phyloP scores from a whole-genome alignment of 2,329 filamentous ascomycete species.

The Claviceps citrina region DNA sequence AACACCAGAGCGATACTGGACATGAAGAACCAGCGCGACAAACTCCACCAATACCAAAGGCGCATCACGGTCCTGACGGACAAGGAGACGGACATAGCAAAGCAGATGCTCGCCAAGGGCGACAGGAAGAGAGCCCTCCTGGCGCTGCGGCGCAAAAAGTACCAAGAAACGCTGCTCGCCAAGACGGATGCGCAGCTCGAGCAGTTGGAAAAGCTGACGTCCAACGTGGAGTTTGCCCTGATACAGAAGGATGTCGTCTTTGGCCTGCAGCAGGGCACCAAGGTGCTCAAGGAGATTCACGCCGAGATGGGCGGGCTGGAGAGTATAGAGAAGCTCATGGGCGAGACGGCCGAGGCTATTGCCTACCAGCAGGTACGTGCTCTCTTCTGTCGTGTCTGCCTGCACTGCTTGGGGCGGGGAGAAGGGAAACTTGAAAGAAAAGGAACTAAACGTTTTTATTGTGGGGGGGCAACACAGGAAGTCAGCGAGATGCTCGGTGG shows the following conservation, averaged over 20 bases:
- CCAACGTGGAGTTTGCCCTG: conserved; percentile 83
- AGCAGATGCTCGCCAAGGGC: conserved; percentile 62
- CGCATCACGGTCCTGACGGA: conserved; percentile 74
- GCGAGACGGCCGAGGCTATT: conserved; percentile 75
- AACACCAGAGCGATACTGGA: conserved; percentile 73
- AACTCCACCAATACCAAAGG: conserved; percentile 88
- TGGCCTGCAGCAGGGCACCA: conserved; percentile 80
- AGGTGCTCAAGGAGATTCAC: conserved; percentile 80
- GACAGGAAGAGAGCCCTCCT: conserved; percentile 73
- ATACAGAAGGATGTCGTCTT: conserved; percentile 95
- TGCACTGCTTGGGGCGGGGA: too few species aligned
- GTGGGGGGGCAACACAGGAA: conserved; percentile 40
- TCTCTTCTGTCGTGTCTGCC: not conserved
- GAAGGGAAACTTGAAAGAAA: too few species aligned
- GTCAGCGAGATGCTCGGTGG: conserved; percentile 81
- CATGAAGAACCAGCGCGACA: conserved; percentile 94
- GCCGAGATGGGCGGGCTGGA: conserved; percentile 92
- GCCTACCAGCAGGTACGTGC: conserved; percentile 68
- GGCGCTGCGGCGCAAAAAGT: conserved; percentile 87
- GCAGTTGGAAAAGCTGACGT: conserved; percentile 76
- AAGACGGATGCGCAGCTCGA: conserved; percentile 92
- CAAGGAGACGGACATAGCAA: conserved; percentile 75
- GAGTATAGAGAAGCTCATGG: conserved; percentile 87
- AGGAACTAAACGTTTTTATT: too few species aligned
- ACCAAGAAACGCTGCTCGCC: conserved; percentile 75